Base-by-base conservation (phyloP, 495 filamentous ascomycete genomes). In the Penicillium dipodomyicola region DNA sequence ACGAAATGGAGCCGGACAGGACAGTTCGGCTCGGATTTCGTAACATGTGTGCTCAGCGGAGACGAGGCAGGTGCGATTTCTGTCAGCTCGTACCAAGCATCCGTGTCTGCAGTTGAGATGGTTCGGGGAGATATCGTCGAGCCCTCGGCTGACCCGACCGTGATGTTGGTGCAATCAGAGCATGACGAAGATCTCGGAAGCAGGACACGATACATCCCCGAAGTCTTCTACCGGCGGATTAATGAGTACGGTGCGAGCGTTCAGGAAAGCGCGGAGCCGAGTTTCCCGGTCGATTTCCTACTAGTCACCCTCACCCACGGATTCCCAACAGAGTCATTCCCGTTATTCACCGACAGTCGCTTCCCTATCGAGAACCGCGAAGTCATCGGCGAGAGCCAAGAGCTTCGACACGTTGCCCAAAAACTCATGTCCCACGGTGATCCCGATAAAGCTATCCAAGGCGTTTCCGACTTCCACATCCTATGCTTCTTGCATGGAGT, bases 1-100 rank as follows among this genome's bases (percentile, higher is more conserved):
- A 92, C 90, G 4, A 97, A 96, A 74, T 99, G 94, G 94, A 96
- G 94, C 69, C 90, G 96, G 59, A 93, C 89, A 14, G 94, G 94
- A 30, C 80, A 84, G 40, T 99, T 97, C 68, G 94, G 94, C 22
- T 97, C 92, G 19, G 92, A 95, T 65, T 97, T 97, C 67, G 93
- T 99, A 40, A 97, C 94, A 3, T 97, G 95, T 67, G 86, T 97
- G 22, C 79, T 99, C 35, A 91, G 89, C 20, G 95, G 94, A 20
- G 91, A 99, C 59, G 91, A 96, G 57, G 75, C 91, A 42, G 92
- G 92, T 49, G 84, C 88, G 37, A 97, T 99, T 56, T 76, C 84
- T 22, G 88, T 99, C 49, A 90, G 92, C 52, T 84, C 92, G 0
- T 99, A 96, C 63, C 94, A 99, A 74, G 92, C 90, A 41, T 94